A percentile compares a stretch with the other conserved stretches of the same genome.
phyloP scores from a whole-genome alignment of 495 filamentous ascomycete species.

The Trichoderma erinaceum region DNA sequence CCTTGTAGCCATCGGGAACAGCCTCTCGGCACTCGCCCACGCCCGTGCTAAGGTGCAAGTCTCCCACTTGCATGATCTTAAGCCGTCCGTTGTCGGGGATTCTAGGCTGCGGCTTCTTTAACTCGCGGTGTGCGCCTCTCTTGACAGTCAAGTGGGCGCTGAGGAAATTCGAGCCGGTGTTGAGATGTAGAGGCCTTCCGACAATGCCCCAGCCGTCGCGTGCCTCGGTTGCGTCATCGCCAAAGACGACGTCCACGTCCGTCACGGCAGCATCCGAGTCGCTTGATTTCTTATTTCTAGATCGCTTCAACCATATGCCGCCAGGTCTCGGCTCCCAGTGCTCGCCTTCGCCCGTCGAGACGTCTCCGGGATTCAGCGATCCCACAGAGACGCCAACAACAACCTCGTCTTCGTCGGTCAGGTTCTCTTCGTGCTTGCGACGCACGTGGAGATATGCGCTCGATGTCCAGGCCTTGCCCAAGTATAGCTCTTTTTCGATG shows the following conservation, averaged over 20 bases:
- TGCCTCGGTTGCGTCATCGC: slow-evolving; percentile 87
- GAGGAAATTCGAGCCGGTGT: slow-evolving; percentile 53
- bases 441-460: slow-evolving; percentile 80
- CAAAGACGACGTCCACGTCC: slow-evolving; percentile 84
- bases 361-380: slow-evolving; percentile 59
- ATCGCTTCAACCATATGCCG: slow-evolving; percentile 84
- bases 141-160: slow-evolving; percentile 69
- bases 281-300: slow-evolving; percentile 65
- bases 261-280: slow-evolving; percentile 76
- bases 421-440: slow-evolving; percentile 83
- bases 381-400: slow-evolving; percentile 75
- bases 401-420: slow-evolving; percentile 66
- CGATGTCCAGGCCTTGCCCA: slow-evolving; percentile 63
- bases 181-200: slow-evolving; percentile 62
- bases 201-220: slow-evolving; percentile 73
- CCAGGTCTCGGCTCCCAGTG: slow-evolving; percentile 75
- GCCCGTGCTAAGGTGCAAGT: slow-evolving; percentile 88
- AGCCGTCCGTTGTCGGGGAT: slow-evolving; percentile 88
- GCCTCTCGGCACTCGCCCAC: slow-evolving; percentile 78
- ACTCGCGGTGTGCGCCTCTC: slow-evolving; percentile 55
- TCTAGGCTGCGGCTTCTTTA: slow-evolving; percentile 60
- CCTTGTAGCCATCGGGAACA: slow-evolving; percentile 62
- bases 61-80: slow-evolving; percentile 92
- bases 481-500: slow-evolving; percentile 87
- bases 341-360: slow-evolving; percentile 46